A percentile compares a stretch with the other conserved stretches of the same genome.
Evolutionary conservation across 225 moss, liverwort and hornwort genomes (phyloP).

Genomic region (Asterella californica): DNA sequence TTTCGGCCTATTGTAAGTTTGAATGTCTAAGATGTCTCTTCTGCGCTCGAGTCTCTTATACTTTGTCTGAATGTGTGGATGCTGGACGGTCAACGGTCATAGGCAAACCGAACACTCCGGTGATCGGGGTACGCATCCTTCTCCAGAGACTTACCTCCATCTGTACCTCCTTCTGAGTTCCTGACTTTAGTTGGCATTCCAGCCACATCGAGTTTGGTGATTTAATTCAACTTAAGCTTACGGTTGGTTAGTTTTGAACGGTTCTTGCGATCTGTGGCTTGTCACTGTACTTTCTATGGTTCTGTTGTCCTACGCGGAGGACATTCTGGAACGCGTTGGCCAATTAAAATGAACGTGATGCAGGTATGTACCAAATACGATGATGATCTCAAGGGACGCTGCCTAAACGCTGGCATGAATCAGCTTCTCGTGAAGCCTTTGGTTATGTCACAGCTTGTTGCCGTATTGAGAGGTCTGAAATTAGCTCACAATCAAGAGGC

Average conservation of each 20-base stretch:
- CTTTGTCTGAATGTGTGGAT: slow-evolving; percentile 20
- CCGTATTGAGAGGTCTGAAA: slow-evolving; percentile 38
- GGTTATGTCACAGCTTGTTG: slow-evolving; percentile 50
- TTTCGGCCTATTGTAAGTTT: not conserved
- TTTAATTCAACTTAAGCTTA: not conserved
- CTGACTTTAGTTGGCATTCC: not conserved
- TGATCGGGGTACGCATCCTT: slow-evolving; percentile 48
- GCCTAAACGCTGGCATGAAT: slow-evolving; percentile 49
- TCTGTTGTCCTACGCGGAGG: not conserved
- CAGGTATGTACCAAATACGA: slow-evolving; percentile 45
- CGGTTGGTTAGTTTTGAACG: not conserved
- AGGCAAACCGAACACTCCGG: slow-evolving; percentile 41
- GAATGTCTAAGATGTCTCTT: not conserved
- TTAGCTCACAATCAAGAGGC: slow-evolving; percentile 9
- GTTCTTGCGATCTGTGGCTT: not conserved
- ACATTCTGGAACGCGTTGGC: not conserved
- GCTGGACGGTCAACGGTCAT: slow-evolving; percentile 19
- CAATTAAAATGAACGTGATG: not conserved
- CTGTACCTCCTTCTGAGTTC: not conserved
- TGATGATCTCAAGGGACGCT: slow-evolving; percentile 37
- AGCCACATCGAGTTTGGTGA: not conserved
- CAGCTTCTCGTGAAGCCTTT: slow-evolving; percentile 48
- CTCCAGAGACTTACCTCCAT: not conserved
- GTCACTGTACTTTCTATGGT: not conserved
- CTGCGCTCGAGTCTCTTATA: not conserved